A percentile compares a stretch with the other conserved stretches of the same genome.
These are phyloP conservation scores for Magnolia sinica DNA, from an alignment of 164 flowering plant species.

Conservation along the genomic window DNA sequence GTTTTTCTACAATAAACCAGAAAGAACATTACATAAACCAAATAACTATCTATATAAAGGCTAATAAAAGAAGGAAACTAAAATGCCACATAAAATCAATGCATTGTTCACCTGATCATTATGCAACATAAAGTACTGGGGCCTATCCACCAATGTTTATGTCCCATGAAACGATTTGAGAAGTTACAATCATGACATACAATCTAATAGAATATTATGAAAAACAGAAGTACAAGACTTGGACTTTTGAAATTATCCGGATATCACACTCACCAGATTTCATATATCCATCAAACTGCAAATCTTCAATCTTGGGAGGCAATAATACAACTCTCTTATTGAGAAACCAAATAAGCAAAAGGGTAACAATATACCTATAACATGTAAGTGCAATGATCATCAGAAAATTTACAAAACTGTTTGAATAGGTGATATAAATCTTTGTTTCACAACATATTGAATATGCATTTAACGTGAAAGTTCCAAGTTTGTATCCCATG, in stretches of 20 bases:
- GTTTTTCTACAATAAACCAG: too few species aligned
- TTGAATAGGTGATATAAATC: not conserved
- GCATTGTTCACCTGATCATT: not conserved
- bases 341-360: conserved; percentile 68
- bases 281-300: conserved; percentile 74
- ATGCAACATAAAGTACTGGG: not conserved
- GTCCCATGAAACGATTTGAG: not conserved
- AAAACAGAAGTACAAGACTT: not conserved
- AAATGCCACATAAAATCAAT: not conserved
- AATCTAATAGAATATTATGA: not conserved
- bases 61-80: not conserved
- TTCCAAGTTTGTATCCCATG: not conserved
- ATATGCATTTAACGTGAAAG: not conserved
- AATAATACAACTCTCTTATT: conserved; percentile 63
- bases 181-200: not conserved
- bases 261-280: conserved; percentile 67
- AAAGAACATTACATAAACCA: not conserved
- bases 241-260: not conserved
- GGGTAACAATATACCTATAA: conserved; percentile 65
- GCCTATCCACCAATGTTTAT: too few species aligned
- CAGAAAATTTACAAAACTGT: not conserved
- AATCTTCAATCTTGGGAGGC: conserved; percentile 72
- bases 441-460: not conserved
- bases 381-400: conserved; percentile 3
- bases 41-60: not conserved